Evolutionary conservation across 139 green algal genomes (phyloP).

Genomic region (Coelastrella sp.): DNA sequence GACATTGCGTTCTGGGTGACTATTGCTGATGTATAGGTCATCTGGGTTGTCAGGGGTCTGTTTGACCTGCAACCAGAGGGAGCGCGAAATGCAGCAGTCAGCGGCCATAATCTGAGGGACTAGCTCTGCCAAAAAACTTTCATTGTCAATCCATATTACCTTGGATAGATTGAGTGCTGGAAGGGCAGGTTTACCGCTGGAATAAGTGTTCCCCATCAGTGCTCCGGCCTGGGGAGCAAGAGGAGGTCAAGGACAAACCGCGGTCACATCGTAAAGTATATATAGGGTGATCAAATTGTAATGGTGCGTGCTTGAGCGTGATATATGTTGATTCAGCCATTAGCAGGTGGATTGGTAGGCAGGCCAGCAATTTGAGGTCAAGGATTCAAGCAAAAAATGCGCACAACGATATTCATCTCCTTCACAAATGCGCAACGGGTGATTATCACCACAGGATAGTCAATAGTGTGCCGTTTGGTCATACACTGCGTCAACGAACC

Average conservation of each 20-base stretch:
- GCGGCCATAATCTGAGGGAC: neutral
- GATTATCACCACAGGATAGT: neutral
- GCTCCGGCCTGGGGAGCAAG: neutral
- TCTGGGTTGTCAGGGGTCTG: slow-evolving; percentile 42
- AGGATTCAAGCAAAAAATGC: too few relatives aligned
- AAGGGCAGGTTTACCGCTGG: slow-evolving; percentile 35
- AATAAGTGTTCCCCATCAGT: slow-evolving; percentile 38
- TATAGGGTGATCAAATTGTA: too few relatives aligned
- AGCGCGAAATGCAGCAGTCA: neutral
- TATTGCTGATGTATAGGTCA: slow-evolving; percentile 45
- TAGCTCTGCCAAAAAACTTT: neutral
- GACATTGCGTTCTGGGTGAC: slow-evolving; percentile 25
- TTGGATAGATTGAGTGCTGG: slow-evolving; percentile 51
- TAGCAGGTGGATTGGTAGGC: too few relatives aligned
- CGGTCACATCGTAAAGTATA: too few relatives aligned
- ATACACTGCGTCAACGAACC: neutral
- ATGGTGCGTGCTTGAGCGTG: too few relatives aligned
- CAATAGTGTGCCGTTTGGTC: neutral
- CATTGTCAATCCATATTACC: slow-evolving; percentile 4
- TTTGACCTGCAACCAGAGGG: slow-evolving; percentile 28
- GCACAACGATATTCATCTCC: too few relatives aligned
- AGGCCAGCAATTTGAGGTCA: too few relatives aligned
- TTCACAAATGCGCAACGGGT: neutral
- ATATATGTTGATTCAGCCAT: too few relatives aligned
- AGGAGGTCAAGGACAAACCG: too few relatives aligned